Conservation (phyloP, 1,284 basidiomycete genomes). For the Apiotrichum laibachii region DNA sequence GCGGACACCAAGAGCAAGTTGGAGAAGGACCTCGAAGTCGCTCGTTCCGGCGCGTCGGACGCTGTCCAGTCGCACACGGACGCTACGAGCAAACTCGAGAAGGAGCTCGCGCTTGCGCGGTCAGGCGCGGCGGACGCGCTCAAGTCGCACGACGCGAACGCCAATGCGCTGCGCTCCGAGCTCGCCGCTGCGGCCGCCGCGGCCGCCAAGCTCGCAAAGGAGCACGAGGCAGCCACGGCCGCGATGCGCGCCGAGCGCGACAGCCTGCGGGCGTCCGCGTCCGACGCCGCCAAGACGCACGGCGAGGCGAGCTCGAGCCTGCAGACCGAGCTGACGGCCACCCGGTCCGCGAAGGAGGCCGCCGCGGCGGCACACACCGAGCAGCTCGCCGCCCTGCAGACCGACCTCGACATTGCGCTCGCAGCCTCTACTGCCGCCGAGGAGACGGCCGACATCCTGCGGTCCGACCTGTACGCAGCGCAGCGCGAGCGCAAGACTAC, state of each 20-base stretch:
- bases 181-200: constrained; percentile 3
- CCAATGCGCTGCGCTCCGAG: constrained; percentile 2
- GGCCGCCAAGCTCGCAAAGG: constrained; percentile 1
- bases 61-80: neutral
- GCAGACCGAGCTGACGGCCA: constrained; percentile 3
- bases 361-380: neutral
- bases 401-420: constrained; percentile 12
- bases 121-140: neutral
- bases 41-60: no score
- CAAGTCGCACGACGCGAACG: neutral
- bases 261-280: constrained; percentile 1
- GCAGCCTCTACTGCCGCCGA: constrained; percentile 8
- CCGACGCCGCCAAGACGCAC: constrained; percentile 6
- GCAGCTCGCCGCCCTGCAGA: neutral
- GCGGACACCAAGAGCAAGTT: no score
- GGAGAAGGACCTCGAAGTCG: no score
- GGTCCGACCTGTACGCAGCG: constrained; percentile 7
- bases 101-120: neutral
- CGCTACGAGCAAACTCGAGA: no score
- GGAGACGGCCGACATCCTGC: constrained; percentile 3
- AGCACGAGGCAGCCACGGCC: constrained; percentile 2
- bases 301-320: constrained; percentile 6
- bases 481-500: constrained; percentile 3
- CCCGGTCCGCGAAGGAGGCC: neutral
- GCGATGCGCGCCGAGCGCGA: constrained; percentile 7